Evolutionary conservation across 495 filamentous ascomycete genomes (phyloP).

Genomic region (Parathielavia appendiculata): DNA sequence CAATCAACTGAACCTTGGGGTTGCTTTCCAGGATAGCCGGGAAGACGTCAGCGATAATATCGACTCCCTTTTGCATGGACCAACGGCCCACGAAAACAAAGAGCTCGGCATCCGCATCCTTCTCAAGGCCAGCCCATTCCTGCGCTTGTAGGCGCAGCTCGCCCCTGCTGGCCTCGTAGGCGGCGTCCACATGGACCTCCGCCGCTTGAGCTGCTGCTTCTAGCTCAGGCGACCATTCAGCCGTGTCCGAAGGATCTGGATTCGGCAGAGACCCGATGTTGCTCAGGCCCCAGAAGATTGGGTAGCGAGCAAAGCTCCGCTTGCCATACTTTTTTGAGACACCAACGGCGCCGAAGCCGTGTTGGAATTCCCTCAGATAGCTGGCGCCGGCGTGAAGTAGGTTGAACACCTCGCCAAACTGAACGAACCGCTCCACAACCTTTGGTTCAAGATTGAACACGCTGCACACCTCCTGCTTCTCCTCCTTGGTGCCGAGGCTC

Average conservation of each 20-base stretch:
- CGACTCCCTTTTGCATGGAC: conserved; percentile 74
- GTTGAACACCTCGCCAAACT: conserved; percentile 66
- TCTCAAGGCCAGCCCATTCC: conserved; percentile 64
- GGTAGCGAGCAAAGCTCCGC: conserved; percentile 65
- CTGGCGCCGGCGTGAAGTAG: conserved; percentile 66
- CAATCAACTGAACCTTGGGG: conserved; percentile 60
- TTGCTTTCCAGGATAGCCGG: conserved; percentile 59
- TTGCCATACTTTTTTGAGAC: conserved; percentile 72
- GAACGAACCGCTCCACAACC: conserved; percentile 51
- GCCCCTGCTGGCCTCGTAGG: conserved; percentile 50
- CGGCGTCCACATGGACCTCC: conserved; percentile 49
- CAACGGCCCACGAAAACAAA: conserved; percentile 73
- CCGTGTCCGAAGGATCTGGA: conserved; percentile 67
- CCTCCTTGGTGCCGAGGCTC: conserved; percentile 58
- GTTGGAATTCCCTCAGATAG: conserved; percentile 67
- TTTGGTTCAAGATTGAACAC: conserved; percentile 58
- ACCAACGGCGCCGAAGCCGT: conserved; percentile 68
- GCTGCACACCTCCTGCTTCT: conserved; percentile 59
- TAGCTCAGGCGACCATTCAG: conserved; percentile 53
- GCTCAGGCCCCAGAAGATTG: conserved; percentile 69
- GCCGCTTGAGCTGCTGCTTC: conserved; percentile 32
- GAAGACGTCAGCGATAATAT: conserved; percentile 69
- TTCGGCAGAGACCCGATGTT: conserved; percentile 67
- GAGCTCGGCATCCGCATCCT: conserved; percentile 60
- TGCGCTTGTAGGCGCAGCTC: conserved; percentile 62